These are phyloP conservation scores for Aegilops speltoides DNA, from an alignment of 176 grass and related monocot species.

Conservation along the genomic window DNA sequence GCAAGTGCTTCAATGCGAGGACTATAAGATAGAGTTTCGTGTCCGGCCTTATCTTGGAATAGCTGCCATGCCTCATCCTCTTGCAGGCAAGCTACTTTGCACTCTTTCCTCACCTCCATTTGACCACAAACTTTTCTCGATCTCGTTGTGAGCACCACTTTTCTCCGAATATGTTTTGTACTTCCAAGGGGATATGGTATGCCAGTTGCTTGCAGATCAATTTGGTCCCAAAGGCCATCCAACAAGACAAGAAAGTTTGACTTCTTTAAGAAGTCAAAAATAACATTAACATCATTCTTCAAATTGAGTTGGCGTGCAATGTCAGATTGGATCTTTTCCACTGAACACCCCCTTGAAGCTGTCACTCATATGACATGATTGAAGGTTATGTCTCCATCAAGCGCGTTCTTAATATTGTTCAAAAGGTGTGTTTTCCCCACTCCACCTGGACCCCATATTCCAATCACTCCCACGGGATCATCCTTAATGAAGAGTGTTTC, in stretches of 20 bases:
- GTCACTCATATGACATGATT: no score
- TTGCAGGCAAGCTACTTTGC: no score
- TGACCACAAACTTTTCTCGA: neutral
- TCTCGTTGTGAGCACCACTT: slow-evolving; percentile 34
- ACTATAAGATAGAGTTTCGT: neutral
- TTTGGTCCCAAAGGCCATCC: slow-evolving; percentile 38
- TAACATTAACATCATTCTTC: neutral
- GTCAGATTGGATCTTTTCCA: no score
- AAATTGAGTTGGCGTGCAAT: no score
- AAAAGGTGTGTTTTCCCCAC: no score
- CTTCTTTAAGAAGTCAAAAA: no score
- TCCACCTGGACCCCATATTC: no score
- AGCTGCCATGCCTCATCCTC: slow-evolving; percentile 7
- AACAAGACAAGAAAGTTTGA: slow-evolving; percentile 30
- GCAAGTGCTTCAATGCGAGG: neutral
- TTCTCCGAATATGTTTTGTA: neutral
- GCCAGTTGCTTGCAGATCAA: slow-evolving; percentile 15
- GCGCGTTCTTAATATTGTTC: no score
- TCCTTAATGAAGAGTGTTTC: no score
- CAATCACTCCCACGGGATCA: no score
- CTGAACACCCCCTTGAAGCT: no score
- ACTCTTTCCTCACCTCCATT: slow-evolving; percentile 13
- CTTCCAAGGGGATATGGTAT: neutral
- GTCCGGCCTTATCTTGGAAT: slow-evolving; percentile 1
- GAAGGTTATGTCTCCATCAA: no score